Base-by-base conservation (phyloP, 495 filamentous ascomycete genomes). In the Trichoderma gamsii region DNA sequence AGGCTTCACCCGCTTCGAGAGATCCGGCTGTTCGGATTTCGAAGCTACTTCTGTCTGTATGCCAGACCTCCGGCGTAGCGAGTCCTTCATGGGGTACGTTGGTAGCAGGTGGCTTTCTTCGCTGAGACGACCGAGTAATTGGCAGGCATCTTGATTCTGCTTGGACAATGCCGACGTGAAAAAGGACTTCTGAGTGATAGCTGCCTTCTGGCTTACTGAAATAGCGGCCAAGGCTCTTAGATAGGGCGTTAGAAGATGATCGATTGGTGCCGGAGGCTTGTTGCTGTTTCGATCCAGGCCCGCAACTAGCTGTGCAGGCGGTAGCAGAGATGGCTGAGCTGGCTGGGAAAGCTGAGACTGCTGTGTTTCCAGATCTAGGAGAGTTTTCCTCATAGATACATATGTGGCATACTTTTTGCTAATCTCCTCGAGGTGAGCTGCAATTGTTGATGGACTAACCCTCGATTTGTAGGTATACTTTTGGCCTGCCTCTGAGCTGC, bases 41-140 rank as follows among this genome's bases (percentile, higher is more conserved):
- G 72, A 73, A 9, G 71, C 69, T 9, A 73, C 63, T 0, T 73
- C 74, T 32, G 72, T 73, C 12, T 70, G 49, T 13, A 72, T 69
- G 8, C 71, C 72, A n/a, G 68, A 61, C 43, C 71, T 74, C 25
- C 66, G 66, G 18, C 73, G 70, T 16, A 51, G 43, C 1, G 70
- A 65, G 12, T 73, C 73, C 1, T 82, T 79, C 59, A 86, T 73
- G 1, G 88, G 87, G 67, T 89, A 86, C 49, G 83, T 80, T 0
- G 85, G 87, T 1, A 91, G 82, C 5, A 92, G 80, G 67, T 90
- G 88, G 71, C 87, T 90, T 70, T 92, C 89, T 43, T 91, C 86
- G 15, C 81, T 80, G 1, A 91, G 76, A 41, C 86, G 88, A 64
- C 85, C 83, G 13, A 91, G 76, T 0, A 76, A 73, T 67, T 86